A percentile compares a stretch with the other conserved stretches of the same genome.
These are phyloP conservation scores for Roridomyces roridus DNA, from an alignment of 768 basidiomycete genomes.

Conservation along the genomic window DNA sequence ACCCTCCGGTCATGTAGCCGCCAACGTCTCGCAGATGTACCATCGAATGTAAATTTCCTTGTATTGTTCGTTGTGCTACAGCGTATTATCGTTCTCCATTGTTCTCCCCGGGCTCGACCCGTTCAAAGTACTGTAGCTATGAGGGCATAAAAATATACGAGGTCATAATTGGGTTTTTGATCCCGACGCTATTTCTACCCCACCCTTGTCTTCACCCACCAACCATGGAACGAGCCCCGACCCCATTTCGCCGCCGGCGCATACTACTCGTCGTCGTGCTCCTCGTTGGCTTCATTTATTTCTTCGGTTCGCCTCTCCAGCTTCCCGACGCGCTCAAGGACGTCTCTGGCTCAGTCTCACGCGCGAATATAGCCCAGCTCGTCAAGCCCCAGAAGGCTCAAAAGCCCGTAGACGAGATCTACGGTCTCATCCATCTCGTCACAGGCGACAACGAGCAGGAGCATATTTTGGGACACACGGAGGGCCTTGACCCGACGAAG, in stretches of 20 bases:
- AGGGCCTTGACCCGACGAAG: constrained; percentile 51
- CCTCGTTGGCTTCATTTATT: constrained; percentile 43
- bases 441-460: constrained; percentile 52
- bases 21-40: too few relatives aligned
- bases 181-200: too few relatives aligned
- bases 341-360: constrained; percentile 39
- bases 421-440: constrained; percentile 72
- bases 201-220: background rate
- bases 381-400: constrained; percentile 32
- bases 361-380: constrained; percentile 46
- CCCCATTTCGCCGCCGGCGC: constrained; percentile 50
- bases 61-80: too few relatives aligned
- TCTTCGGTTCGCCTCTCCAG: constrained; percentile 52
- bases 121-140: too few relatives aligned
- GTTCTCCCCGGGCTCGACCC: too few relatives aligned
- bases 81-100: too few relatives aligned
- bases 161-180: too few relatives aligned
- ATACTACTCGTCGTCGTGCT: constrained; percentile 46
- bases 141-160: too few relatives aligned
- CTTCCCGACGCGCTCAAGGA: constrained; percentile 41
- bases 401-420: constrained; percentile 62
- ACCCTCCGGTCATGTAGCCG: too few relatives aligned
- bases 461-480: constrained; percentile 44
- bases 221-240: constrained; percentile 20
- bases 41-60: too few relatives aligned